Base-by-base conservation (phyloP, 78 protist genomes). In the Dictyostelium purpureum region DNA sequence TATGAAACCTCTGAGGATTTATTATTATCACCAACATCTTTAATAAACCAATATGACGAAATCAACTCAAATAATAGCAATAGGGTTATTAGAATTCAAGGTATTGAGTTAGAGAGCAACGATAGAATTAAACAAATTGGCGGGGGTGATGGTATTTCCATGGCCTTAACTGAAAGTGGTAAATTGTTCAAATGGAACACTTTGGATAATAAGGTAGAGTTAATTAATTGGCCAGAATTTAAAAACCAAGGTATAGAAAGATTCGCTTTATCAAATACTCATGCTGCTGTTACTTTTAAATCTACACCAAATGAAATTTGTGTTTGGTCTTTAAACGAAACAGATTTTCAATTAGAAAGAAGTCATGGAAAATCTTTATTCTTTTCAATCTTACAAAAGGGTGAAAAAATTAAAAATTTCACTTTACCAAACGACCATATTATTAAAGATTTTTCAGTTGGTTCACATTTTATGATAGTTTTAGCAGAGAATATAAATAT, bases 401-500 rank as follows among this genome's bases (percentile, higher is more conserved):
- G 24, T 6, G 35, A 77, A 1, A 42, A 66, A 37, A 61, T 61
- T 31, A 67, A 67, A 40, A 28, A 57, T 12, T 82, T n/a, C 54
- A 70, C 69, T 4, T 56, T 82, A 57, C 90, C 90, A 82, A 18
- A 1, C 18, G 90, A 82, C 42, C 90, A 82, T 33, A 74, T 24
- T 28, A 19, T 82, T 1, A 54, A 10, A 6, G 90, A 82, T 56
- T 24, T 82, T 1, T 82, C 90, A 38, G 14, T 82, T 5, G 90
- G 90, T 40, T 35, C 70, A 28, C 90, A 82, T 42, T 82, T 56
- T 70, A n/a, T 40, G 51, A 26, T 70, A 26, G 43, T 69, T n/a
- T 31, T 82, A 14, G 78, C 79, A 9, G 82, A 76, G 45, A 43
- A 66, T n/a, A 45, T 11, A 67, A 67, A 67, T 16, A 28, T 31